Percentiles rank a stretch among this genome's conserved stretches.
Evolutionary conservation across 2,329 filamentous ascomycete species (phyloP).

Genomic region (Hymenoscyphus linearis): DNA sequence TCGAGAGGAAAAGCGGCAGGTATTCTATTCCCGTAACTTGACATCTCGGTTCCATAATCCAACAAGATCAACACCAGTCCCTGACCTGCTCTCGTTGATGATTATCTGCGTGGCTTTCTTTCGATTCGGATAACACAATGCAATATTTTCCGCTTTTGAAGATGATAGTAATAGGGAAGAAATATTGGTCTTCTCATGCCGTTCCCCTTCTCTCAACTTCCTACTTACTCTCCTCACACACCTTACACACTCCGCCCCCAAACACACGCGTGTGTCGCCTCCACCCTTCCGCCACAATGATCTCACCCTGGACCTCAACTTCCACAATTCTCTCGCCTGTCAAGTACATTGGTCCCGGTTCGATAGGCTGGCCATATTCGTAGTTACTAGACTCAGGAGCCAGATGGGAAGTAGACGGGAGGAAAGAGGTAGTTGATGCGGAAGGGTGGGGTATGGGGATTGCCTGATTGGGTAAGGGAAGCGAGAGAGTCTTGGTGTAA

Average conservation of each 20-base stretch:
- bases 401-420: conserved; percentile 1
- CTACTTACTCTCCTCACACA: conserved; percentile 23
- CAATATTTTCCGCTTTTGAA: background rate
- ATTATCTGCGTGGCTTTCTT: background rate
- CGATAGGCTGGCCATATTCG: conserved; percentile 6
- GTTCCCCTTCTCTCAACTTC: conserved; percentile 7
- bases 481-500: conserved; percentile 11
- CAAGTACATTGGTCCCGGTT: conserved; percentile 17
- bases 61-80: background rate
- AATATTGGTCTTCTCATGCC: background rate
- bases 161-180: background rate
- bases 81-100: background rate
- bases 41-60: background rate
- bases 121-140: background rate
- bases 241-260: conserved; percentile 29
- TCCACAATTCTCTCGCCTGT: conserved; percentile 6
- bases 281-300: conserved; percentile 26
- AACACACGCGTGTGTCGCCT: conserved; percentile 30
- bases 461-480: conserved; percentile 1
- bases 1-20: too few relatives aligned
- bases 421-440: conserved; percentile 1
- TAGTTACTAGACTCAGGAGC: background rate
- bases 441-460: background rate
- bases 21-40: background rate
- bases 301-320: conserved; percentile 22